Evolutionary conservation across 192 early-diverging fungal species (phyloP), one percentile per base, ranked within the genome.

Genomic region (Gryganskiella cystojenkinii): DNA sequence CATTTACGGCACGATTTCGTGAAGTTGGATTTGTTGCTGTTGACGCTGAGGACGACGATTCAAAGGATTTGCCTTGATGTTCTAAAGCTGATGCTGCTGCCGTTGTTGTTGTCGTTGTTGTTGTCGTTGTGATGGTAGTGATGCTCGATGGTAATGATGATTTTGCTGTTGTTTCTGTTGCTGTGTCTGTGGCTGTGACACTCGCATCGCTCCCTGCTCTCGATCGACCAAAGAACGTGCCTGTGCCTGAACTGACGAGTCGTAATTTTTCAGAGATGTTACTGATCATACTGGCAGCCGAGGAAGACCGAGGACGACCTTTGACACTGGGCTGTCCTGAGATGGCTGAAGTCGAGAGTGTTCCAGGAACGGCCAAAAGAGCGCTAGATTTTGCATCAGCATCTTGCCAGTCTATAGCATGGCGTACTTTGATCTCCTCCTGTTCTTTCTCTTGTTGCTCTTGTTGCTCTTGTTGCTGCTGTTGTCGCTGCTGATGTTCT

Each of bases 191-290:
- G 4, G 27, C 15, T n/a, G 40, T 22, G 0, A 57, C 22, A 24
- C 63, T 73, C 1, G 56, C 71, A 65, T 73, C 49, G 19, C 61
- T 73, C 31, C 62, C 71, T 43, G 71, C 71, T 56, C 71, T 58
- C 0, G 71, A 59, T 9, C 71, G 31, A 19, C 55, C 62, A 10
- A 43, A 24, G 17, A 33, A 53, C 1, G 55, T 37, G 59, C 57
- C 58, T 33, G 64, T 59, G 28, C 35, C 30, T 20, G 44, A 17
- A 20, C 55, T 42, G 2, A 40, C 31, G 3, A 60, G 17, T 40
- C 71, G 71, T 10, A 73, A 58, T 42, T 60, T 73, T n/a, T 65
- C 71, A 0, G 71, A 73, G 19, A 73, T 53, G 30, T 59, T 73
- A 35, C 71, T 73, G 49, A 65, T 73, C 46, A 65, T 60, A 49